Evolutionary conservation across 768 basidiomycete genomes (phyloP).

Genomic region (Pleurotus tuber-regium): DNA sequence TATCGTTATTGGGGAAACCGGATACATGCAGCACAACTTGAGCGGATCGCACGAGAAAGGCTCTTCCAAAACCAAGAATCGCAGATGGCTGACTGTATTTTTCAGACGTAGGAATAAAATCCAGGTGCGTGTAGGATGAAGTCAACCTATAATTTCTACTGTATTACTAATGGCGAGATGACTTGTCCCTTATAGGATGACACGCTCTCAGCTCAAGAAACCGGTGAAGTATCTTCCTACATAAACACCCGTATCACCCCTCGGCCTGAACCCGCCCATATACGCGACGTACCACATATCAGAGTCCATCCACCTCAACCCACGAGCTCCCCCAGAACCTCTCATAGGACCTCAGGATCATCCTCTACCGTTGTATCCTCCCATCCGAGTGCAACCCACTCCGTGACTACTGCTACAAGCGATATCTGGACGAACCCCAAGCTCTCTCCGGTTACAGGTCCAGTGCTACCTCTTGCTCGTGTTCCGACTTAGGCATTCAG

Average conservation of each 20-base stretch:
- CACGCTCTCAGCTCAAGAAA: constrained; percentile 2
- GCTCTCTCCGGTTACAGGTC: constrained; percentile 15
- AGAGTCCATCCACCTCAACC: constrained; percentile 2
- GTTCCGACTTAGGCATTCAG: too few species aligned
- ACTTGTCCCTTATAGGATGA: constrained; percentile 4
- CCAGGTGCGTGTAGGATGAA: neutral
- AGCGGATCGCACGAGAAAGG: neutral
- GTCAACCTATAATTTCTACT: too few species aligned
- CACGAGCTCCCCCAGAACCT: neutral
- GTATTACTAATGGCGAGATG: too few species aligned
- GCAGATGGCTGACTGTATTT: neutral
- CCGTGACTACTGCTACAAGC: constrained; percentile 1
- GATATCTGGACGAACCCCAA: constrained; percentile 13
- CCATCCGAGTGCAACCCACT: neutral
- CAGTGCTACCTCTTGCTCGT: constrained; percentile 6
- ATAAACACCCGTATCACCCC: neutral
- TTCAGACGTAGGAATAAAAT: neutral
- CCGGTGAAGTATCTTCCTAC: neutral
- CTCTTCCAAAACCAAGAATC: neutral
- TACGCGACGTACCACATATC: constrained; percentile 7
- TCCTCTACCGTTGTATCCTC: neutral
- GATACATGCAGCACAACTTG: neutral
- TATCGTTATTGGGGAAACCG: constrained; percentile 3
- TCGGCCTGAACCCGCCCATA: constrained; percentile 6
- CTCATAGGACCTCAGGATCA: neutral